Percentiles rank a stretch among this genome's conserved stretches.
Conservation (phyloP, 495 filamentous ascomycete species). For the Xylaria acuta region DNA sequence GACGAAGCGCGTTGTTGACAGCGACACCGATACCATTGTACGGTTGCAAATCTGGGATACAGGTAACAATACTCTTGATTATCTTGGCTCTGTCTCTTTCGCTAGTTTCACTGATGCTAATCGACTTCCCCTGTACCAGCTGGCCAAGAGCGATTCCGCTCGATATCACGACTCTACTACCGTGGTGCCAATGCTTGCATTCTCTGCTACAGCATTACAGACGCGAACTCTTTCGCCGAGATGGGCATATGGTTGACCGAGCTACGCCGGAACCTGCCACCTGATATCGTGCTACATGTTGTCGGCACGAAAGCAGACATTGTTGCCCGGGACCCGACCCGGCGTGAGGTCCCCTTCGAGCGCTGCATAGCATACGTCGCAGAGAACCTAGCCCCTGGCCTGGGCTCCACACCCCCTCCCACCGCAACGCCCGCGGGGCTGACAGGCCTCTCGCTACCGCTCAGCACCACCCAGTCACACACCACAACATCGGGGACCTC, state of each 20-base stretch:
- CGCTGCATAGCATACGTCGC: slow-evolving; percentile 93
- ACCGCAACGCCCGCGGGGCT: slow-evolving; percentile 55
- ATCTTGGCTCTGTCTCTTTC: neutral
- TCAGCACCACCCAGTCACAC: slow-evolving; percentile 32
- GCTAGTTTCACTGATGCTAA: neutral
- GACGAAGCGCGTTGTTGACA: slow-evolving; percentile 89
- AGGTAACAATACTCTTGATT: slow-evolving; percentile 40
- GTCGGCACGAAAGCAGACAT: slow-evolving; percentile 96
- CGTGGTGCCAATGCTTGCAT: slow-evolving; percentile 92
- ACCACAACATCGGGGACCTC: slow-evolving; percentile 35
- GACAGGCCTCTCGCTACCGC: slow-evolving; percentile 28
- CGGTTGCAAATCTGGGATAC: slow-evolving; percentile 94
- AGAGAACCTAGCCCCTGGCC: slow-evolving; percentile 78
- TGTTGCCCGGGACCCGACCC: slow-evolving; percentile 77
- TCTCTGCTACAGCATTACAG: slow-evolving; percentile 91
- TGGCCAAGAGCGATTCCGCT: slow-evolving; percentile 93
- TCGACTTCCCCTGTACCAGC: slow-evolving; percentile 50
- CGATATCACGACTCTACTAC: slow-evolving; percentile 93
- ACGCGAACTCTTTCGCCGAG: slow-evolving; percentile 83
- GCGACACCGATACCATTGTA: slow-evolving; percentile 77
- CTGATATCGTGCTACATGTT: slow-evolving; percentile 89
- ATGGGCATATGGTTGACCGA: slow-evolving; percentile 93
- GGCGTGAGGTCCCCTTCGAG: slow-evolving; percentile 88
- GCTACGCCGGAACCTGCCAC: slow-evolving; percentile 69
- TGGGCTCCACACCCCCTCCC: slow-evolving; percentile 68